Evolutionary conservation across 306 rosid species (phyloP).

Genomic region (Cucumis sativus): Cucumber_9930_V3 NC_026656.2:2936001-2936500

Average conservation of each 20-base stretch:
- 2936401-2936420: no score
- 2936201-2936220: conserved; percentile 48
- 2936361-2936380: no score
- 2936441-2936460: no score
- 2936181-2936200: conserved; percentile 33
- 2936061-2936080: conserved; percentile 1
- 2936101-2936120: conserved; percentile 47
- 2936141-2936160: conserved; percentile 11
- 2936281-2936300: conserved; percentile 84
- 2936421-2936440: no score
- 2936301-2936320: conserved; percentile 26
- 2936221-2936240: conserved; percentile 53
- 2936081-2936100: conserved; percentile 19
- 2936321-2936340: background rate
- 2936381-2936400: no score
- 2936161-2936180: conserved; percentile 37
- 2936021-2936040: conserved; percentile 28
- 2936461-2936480: no score
- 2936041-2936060: conserved; percentile 53
- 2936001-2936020: conserved; percentile 32
- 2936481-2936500: no score
- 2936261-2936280: conserved; percentile 48
- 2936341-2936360: background rate
- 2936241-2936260: conserved; percentile 56
- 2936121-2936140: conserved; percentile 37